These are phyloP conservation scores for Selaginella moellendorffii DNA, from an alignment of 75 land plant species.

Conservation along the genomic window DNA sequence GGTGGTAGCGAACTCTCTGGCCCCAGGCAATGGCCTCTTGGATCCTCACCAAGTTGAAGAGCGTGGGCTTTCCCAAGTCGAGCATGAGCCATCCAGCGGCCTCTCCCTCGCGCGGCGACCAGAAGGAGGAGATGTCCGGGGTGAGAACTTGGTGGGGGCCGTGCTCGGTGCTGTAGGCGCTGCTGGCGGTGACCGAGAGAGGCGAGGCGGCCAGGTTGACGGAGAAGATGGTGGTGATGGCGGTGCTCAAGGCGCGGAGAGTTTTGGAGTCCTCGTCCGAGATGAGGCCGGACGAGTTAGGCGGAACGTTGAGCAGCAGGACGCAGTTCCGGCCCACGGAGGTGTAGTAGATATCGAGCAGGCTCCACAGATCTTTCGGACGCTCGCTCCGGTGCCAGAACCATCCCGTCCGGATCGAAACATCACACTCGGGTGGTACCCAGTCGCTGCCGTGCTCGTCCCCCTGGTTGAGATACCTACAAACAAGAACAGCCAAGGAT, in stretches of 20 bases:
- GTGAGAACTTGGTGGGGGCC: slow-evolving; percentile 41
- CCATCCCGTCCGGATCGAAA: slow-evolving; percentile 81
- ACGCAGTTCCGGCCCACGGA: slow-evolving; percentile 90
- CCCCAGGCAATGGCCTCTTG: slow-evolving; percentile 77
- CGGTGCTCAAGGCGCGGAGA: slow-evolving; percentile 33
- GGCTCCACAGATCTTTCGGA: slow-evolving; percentile 35
- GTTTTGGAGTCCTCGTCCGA: slow-evolving; percentile 34
- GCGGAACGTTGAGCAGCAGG: slow-evolving; percentile 74
- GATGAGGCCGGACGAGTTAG: slow-evolving; percentile 64
- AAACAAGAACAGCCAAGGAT: too few species aligned
- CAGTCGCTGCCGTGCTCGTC: slow-evolving; percentile 65
- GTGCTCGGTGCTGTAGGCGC: slow-evolving; percentile 41
- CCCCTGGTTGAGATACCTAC: slow-evolving; percentile 62
- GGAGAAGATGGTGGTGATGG: slow-evolving; percentile 50
- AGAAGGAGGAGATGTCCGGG: slow-evolving; percentile 48
- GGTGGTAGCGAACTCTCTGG: slow-evolving; percentile 51
- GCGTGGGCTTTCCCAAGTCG: slow-evolving; percentile 8
- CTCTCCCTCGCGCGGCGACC: slow-evolving; percentile 45
- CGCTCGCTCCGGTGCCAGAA: slow-evolving; percentile 72
- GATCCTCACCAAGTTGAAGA: slow-evolving; percentile 66
- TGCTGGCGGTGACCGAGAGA: slow-evolving; percentile 45
- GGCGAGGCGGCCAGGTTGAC: slow-evolving; percentile 27
- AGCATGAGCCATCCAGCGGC: slow-evolving; percentile 40
- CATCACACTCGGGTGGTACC: slow-evolving; percentile 92
- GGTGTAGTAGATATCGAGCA: slow-evolving; percentile 65